These are phyloP conservation scores for Eucalyptus viminalis DNA, from an alignment of 345 rosid species.

Conservation along the genomic window DNA sequence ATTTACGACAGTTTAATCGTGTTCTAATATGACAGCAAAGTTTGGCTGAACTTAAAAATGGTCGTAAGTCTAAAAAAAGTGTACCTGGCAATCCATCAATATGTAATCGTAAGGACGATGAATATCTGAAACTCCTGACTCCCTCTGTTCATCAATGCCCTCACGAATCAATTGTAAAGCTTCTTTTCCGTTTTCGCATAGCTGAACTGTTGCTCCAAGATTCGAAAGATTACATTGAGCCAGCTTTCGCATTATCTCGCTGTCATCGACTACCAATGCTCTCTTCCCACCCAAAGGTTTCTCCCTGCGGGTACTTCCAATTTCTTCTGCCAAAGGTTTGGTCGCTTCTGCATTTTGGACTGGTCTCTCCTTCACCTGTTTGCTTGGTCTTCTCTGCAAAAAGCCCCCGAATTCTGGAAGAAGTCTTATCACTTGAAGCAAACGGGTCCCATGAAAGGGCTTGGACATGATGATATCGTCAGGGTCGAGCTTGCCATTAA, in stretches of 20 bases:
- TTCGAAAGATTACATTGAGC: conserved; percentile 2
- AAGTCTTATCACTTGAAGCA: conserved; percentile 25
- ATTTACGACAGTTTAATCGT: neutral
- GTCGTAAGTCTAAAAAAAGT: neutral
- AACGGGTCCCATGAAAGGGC: conserved; percentile 76
- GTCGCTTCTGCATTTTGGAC: neutral
- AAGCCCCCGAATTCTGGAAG: conserved; percentile 52
- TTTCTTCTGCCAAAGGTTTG: neutral
- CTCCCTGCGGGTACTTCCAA: neutral
- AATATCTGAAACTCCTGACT: neutral
- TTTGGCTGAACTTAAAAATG: neutral
- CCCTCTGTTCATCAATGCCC: conserved; percentile 4
- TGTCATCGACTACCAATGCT: conserved; percentile 58
- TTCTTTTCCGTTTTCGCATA: conserved; percentile 41
- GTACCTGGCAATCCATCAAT: conserved; percentile 87
- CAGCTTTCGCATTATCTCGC: neutral
- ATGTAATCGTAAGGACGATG: conserved; percentile 47
- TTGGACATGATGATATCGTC: conserved; percentile 23
- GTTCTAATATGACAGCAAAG: neutral
- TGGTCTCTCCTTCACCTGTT: neutral
- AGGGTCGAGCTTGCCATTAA: neutral
- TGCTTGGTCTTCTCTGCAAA: neutral
- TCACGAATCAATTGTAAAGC: conserved; percentile 28
- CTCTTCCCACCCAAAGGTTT: conserved; percentile 43
- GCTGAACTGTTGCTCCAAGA: conserved; percentile 43